These are phyloP conservation scores for Candida takata DNA, from an alignment of 805 yeast genomes.

Conservation along the genomic window DNA sequence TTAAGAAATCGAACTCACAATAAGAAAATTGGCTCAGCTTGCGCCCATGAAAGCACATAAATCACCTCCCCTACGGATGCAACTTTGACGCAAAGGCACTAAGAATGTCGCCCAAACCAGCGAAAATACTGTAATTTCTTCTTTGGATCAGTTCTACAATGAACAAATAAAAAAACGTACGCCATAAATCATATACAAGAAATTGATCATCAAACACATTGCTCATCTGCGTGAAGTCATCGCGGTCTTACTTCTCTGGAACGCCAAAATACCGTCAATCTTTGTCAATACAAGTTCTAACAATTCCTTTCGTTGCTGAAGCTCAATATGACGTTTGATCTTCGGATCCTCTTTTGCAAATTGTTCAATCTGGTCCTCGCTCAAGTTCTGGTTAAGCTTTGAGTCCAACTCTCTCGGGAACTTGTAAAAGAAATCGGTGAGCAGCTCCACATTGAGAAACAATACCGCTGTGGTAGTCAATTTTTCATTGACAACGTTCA, in stretches of 20 bases:
- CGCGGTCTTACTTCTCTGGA: conserved; percentile 23
- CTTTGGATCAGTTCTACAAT: no score
- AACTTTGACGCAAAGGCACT: no score
- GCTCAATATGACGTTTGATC: conserved; percentile 81
- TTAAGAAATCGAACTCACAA: no score
- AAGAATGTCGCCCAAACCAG: no score
- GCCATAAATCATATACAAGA: neutral
- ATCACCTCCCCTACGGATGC: no score
- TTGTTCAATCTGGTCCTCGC: conserved; percentile 70
- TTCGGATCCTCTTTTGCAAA: conserved; percentile 92
- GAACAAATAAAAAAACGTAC: neutral
- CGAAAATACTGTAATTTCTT: no score
- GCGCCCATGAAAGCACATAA: no score
- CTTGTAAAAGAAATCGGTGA: conserved; percentile 92
- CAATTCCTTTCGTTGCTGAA: conserved; percentile 88
- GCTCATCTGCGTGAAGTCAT: conserved; percentile 1
- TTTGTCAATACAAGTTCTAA: conserved; percentile 77
- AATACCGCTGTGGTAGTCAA: conserved; percentile 88
- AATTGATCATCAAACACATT: neutral
- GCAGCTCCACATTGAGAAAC: conserved; percentile 85
- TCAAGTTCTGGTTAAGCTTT: conserved; percentile 55
- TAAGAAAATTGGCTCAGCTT: no score
- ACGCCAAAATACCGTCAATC: conserved; percentile 54
- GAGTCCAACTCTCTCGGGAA: conserved; percentile 91
- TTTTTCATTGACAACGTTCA: conserved; percentile 89